Evolutionary conservation across 306 rosid species (phyloP).

Genomic region (Dryas drummondii): DNA sequence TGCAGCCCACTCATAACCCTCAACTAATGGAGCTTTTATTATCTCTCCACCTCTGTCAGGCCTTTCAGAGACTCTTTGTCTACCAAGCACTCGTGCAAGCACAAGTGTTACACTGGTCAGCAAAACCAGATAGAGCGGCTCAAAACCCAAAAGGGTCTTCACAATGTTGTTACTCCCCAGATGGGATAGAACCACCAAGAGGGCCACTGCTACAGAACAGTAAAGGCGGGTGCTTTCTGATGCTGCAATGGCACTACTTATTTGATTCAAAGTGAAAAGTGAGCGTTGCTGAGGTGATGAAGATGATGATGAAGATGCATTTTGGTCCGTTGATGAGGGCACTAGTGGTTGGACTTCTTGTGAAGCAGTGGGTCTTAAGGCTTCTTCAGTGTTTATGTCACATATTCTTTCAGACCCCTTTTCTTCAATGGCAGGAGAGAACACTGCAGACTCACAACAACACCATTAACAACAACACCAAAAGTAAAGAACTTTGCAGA

Average conservation of each 20-base stretch:
- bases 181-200: constrained; percentile 50
- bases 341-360: constrained; percentile 28
- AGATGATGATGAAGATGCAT: constrained; percentile 12
- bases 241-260: constrained; percentile 54
- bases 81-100: constrained; percentile 45
- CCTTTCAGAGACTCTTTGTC: constrained; percentile 29
- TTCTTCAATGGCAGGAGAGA: constrained; percentile 31
- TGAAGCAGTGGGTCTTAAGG: constrained; percentile 23
- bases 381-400: constrained; percentile 14
- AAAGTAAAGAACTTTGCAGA: neutral
- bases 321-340: constrained; percentile 11
- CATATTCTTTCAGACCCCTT: constrained; percentile 15
- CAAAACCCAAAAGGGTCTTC: constrained; percentile 40
- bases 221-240: constrained; percentile 49
- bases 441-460: constrained; percentile 35
- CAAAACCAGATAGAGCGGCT: constrained; percentile 65
- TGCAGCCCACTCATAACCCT: constrained; percentile 35
- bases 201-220: constrained; percentile 52
- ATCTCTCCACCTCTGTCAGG: constrained; percentile 25
- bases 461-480: constrained; percentile 13
- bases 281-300: neutral
- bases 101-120: constrained; percentile 60
- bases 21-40: neutral
- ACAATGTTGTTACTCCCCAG: constrained; percentile 34
- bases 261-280: constrained; percentile 39